Percentiles rank a stretch among this genome's conserved stretches.
phyloP scores from a whole-genome alignment of 106 monocot genomes.

The Iris macrosiphon region DNA sequence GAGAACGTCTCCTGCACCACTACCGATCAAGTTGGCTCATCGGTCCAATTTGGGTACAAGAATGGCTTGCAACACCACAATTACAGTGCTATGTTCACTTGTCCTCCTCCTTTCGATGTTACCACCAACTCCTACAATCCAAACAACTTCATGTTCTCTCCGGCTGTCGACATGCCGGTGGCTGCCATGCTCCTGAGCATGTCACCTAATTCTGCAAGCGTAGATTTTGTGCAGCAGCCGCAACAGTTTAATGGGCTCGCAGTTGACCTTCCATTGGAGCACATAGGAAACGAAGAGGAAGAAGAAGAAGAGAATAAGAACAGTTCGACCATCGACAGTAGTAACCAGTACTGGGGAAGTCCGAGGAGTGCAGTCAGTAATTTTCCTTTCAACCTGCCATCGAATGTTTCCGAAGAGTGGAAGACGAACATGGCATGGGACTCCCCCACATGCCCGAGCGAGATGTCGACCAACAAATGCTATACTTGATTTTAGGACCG shows the following conservation, averaged over 20 bases:
- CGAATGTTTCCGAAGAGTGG: constrained; percentile 16
- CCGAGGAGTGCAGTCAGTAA: not conserved
- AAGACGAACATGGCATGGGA: constrained; percentile 18
- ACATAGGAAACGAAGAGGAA: constrained; percentile 3
- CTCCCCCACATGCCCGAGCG: not conserved
- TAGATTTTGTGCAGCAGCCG: constrained; percentile 2
- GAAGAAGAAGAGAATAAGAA: constrained; percentile 18
- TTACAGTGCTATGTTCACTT: constrained; percentile 3
- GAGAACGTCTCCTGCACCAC: constrained; percentile 15
- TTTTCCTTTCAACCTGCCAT: constrained; percentile 3
- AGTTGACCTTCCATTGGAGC: constrained; percentile 14
- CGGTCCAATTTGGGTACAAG: constrained; percentile 6
- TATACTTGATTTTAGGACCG: no score
- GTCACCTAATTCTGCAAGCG: constrained; percentile 14
- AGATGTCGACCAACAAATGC: constrained; percentile 17
- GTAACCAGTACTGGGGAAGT: constrained; percentile 8
- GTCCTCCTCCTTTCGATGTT: not conserved
- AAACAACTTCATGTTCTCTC: constrained; percentile 1
- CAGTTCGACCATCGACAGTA: not conserved
- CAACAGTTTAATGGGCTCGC: constrained; percentile 10
- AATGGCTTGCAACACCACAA: not conserved
- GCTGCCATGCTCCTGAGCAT: constrained; percentile 15
- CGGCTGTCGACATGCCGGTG: not conserved
- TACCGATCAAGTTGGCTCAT: not conserved
- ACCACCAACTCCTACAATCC: constrained; percentile 4